Conservation (phyloP, 805 yeast species). For the Metschnikowia dekortorum region DNA sequence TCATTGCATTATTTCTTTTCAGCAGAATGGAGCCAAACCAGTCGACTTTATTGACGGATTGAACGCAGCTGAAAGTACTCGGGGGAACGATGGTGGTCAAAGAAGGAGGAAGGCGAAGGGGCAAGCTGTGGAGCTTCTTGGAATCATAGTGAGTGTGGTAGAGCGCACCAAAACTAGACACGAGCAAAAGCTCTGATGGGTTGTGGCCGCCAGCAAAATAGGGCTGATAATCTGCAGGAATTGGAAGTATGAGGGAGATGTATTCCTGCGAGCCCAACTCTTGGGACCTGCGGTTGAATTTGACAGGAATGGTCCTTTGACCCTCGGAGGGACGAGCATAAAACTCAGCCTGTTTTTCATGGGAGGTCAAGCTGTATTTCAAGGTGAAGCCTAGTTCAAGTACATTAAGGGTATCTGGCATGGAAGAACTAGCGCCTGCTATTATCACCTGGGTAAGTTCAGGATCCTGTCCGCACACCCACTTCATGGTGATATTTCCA, state of each 20-base stretch:
- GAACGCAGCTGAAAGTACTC: slow-evolving; percentile 51
- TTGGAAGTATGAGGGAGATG: slow-evolving; percentile 27
- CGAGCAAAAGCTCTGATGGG: slow-evolving; percentile 59
- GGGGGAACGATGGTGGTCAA: slow-evolving; percentile 75
- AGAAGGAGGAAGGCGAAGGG: slow-evolving; percentile 66
- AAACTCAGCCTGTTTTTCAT: slow-evolving; percentile 74
- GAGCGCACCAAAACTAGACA: slow-evolving; percentile 61
- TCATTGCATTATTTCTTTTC: slow-evolving; percentile 33
- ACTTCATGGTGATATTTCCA: slow-evolving; percentile 39
- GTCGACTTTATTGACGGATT: slow-evolving; percentile 52
- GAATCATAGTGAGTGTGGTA: slow-evolving; percentile 25
- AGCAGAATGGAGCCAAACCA: slow-evolving; percentile 67
- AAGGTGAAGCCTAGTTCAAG: slow-evolving; percentile 80
- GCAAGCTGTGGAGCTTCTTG: slow-evolving; percentile 15
- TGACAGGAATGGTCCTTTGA: slow-evolving; percentile 25
- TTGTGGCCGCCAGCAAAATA: slow-evolving; percentile 77
- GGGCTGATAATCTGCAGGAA: slow-evolving; percentile 49
- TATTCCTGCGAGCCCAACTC: slow-evolving; percentile 19
- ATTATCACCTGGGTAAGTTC: slow-evolving; percentile 72
- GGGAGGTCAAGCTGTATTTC: slow-evolving; percentile 73
- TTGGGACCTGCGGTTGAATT: slow-evolving; percentile 19
- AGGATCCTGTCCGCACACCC: slow-evolving; percentile 81
- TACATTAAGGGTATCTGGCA: slow-evolving; percentile 34
- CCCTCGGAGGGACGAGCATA: slow-evolving; percentile 57
- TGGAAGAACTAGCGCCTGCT: slow-evolving; percentile 56